These are phyloP conservation scores for Leishmania lainsoni DNA, from an alignment of 208 protist species.

Conservation along the genomic window DNA sequence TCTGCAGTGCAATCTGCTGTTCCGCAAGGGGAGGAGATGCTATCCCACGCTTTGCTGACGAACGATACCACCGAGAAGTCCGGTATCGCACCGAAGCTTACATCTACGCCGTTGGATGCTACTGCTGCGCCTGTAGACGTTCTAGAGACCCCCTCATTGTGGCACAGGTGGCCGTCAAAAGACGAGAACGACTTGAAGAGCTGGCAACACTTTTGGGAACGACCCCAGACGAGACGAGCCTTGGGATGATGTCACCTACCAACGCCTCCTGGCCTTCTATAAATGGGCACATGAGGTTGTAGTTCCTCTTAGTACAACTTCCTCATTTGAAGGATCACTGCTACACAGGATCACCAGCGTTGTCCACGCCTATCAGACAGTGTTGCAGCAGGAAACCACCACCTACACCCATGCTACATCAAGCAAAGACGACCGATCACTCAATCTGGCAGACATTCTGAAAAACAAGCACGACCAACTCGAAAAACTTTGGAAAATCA, in stretches of 20 bases:
- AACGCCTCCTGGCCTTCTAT: constrained; percentile 26
- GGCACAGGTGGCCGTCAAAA: background rate
- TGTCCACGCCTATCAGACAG: constrained; percentile 11
- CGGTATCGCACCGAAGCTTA: background rate
- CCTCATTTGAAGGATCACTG: background rate
- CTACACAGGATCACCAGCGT: constrained; percentile 17
- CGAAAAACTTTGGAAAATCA: background rate
- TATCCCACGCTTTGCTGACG: constrained; percentile 3
- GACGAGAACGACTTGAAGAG: background rate
- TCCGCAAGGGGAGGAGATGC: constrained; percentile 23
- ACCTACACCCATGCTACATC: background rate
- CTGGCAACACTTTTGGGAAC: constrained; percentile 1
- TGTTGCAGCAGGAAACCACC: constrained; percentile 1
- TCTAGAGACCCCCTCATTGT: background rate
- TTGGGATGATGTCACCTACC: background rate
- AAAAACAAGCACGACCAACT: background rate
- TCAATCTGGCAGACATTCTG: background rate
- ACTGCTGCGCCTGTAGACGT: background rate
- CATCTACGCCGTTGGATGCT: background rate
- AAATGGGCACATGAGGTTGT: constrained; percentile 12
- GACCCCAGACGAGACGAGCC: background rate
- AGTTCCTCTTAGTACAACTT: constrained; percentile 8
- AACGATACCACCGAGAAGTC: background rate
- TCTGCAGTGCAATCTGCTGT: constrained; percentile 41
- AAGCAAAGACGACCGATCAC: background rate